Evolutionary conservation across 345 rosid species (phyloP).

Genomic region (Reutealis trisperma): DNA sequence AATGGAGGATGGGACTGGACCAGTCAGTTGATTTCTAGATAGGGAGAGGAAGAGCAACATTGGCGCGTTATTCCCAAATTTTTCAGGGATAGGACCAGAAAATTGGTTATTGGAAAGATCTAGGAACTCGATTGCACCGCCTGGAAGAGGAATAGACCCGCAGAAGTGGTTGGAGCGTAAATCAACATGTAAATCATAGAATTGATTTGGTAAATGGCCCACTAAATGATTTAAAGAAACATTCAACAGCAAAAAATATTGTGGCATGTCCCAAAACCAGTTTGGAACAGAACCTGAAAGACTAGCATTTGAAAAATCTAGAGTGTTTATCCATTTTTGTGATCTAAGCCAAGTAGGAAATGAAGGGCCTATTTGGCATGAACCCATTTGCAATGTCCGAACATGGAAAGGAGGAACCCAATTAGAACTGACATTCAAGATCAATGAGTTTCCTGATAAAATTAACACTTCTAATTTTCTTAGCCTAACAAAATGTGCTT

Average conservation of each 20-base stretch:
- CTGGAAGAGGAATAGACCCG: no score
- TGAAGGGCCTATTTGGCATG: slow-evolving; percentile 51
- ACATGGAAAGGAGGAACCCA: slow-evolving; percentile 71
- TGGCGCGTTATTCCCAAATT: no score
- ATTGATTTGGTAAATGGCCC: slow-evolving; percentile 16
- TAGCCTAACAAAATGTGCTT: slow-evolving; percentile 47
- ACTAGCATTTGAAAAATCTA: slow-evolving; percentile 44
- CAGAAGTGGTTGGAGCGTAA: no score
- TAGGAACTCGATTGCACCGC: no score
- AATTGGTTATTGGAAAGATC: no score
- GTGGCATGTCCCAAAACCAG: slow-evolving; percentile 45
- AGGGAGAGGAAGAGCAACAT: no score
- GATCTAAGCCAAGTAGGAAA: slow-evolving; percentile 62
- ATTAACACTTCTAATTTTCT: slow-evolving; percentile 31
- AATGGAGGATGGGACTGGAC: no score
- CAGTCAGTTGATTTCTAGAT: no score
- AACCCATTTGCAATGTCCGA: slow-evolving; percentile 47
- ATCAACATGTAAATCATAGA: no score
- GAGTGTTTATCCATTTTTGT: slow-evolving; percentile 43
- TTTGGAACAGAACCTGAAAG: slow-evolving; percentile 45
- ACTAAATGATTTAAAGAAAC: slow-evolving; percentile 11
- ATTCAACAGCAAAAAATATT: slow-evolving; percentile 15
- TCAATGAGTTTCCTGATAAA: slow-evolving; percentile 42
- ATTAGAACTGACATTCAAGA: slow-evolving; percentile 37
- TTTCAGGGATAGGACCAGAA: no score